These are phyloP conservation scores for Cytospora schulzeri DNA, from an alignment of 2,329 filamentous ascomycete genomes.

Conservation along the genomic window DNA sequence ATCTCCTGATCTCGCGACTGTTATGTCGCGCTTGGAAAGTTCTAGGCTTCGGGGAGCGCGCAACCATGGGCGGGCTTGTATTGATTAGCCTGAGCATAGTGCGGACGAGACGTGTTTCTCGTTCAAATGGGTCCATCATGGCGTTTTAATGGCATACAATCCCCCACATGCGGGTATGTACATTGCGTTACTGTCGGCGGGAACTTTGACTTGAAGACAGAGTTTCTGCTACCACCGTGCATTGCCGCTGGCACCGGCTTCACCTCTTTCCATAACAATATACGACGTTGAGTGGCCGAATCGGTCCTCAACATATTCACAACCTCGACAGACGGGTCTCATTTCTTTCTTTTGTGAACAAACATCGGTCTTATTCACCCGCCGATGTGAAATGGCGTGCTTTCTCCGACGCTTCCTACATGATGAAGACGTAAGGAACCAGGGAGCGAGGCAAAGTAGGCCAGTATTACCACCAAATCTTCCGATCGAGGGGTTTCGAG, in stretches of 20 bases:
- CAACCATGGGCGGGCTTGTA: background rate
- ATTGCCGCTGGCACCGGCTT: slow-evolving; percentile 22
- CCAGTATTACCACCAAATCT: slow-evolving; percentile 1
- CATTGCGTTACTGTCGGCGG: slow-evolving; percentile 1
- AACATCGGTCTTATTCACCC: background rate
- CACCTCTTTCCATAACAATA: background rate
- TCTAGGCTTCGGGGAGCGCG: background rate
- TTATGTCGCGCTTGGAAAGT: slow-evolving; percentile 1
- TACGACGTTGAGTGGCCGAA: background rate
- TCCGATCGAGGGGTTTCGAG: background rate
- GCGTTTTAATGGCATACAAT: slow-evolving; percentile 18
- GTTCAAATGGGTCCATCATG: background rate
- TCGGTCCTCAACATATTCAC: background rate
- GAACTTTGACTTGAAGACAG: slow-evolving; percentile 5
- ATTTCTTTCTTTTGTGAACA: slow-evolving; percentile 4
- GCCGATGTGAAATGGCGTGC: background rate
- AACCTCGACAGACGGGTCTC: background rate
- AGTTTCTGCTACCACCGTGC: slow-evolving; percentile 19
- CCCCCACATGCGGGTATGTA: background rate
- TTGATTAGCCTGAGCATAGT: background rate
- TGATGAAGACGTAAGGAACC: slow-evolving; percentile 1
- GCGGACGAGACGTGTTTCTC: slow-evolving; percentile 10
- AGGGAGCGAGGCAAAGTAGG: slow-evolving; percentile 4
- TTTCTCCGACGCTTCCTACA: slow-evolving; percentile 2
- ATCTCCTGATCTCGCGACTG: background rate